These are phyloP conservation scores for Melastoma candidum DNA, from an alignment of 441 rosid species.

Conservation along the genomic window DNA sequence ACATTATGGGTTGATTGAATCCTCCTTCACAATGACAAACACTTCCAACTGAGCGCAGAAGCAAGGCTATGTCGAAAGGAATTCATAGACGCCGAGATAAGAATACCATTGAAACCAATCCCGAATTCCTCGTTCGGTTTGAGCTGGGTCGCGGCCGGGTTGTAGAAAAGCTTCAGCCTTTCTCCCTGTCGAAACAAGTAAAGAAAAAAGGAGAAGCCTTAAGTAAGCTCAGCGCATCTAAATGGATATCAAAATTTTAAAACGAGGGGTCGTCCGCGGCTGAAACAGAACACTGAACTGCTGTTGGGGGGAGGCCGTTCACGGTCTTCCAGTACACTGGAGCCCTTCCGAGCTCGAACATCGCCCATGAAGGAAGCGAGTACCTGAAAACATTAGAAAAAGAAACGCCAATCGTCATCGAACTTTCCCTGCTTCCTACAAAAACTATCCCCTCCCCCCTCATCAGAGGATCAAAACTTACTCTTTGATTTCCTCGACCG, in stretches of 20 bases:
- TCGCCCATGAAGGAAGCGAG: slow-evolving; percentile 76
- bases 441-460: too few species aligned
- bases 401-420: not conserved
- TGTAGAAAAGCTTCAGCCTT: slow-evolving; percentile 71
- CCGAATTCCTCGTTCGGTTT: slow-evolving; percentile 61
- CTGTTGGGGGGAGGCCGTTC: slow-evolving; percentile 84
- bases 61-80: not conserved
- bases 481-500: slow-evolving; percentile 39
- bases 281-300: slow-evolving; percentile 33
- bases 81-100: not conserved
- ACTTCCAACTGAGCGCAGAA: not conserved
- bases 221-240: not conserved
- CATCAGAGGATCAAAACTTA: slow-evolving; percentile 13
- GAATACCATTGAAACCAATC: slow-evolving; percentile 80
- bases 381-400: slow-evolving; percentile 26
- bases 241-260: too few species aligned
- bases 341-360: slow-evolving; percentile 73
- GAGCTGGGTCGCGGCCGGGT: slow-evolving; percentile 55
- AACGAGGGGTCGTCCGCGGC: not conserved
- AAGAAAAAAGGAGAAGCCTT: slow-evolving; percentile 1
- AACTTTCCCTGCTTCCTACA: not conserved
- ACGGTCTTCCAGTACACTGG: slow-evolving; percentile 92
- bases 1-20: slow-evolving; percentile 89
- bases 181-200: slow-evolving; percentile 42
- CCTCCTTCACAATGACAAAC: slow-evolving; percentile 45